Conservation (phyloP, 805 yeast species). For the Metschnikowia kofuensis region DNA sequence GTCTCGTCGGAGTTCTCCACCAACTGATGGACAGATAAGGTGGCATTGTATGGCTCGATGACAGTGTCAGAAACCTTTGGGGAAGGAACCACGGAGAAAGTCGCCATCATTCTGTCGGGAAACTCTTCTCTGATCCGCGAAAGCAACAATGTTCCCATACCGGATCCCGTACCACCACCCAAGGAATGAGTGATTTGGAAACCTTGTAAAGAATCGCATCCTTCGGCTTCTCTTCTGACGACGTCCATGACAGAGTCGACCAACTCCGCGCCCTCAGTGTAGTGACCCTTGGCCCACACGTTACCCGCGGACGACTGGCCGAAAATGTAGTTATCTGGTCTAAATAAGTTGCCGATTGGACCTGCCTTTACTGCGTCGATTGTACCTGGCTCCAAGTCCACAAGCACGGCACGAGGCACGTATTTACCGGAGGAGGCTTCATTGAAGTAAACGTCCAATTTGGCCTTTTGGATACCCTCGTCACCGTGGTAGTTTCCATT, state of each 20-base stretch:
- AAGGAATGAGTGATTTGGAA: constrained; percentile 71
- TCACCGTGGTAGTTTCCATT: constrained; percentile 64
- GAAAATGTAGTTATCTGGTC: constrained; percentile 87
- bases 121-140: constrained; percentile 87
- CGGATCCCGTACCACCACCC: constrained; percentile 92
- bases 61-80: constrained; percentile 91
- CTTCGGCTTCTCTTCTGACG: constrained; percentile 90
- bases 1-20: constrained; percentile 91
- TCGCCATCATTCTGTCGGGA: constrained; percentile 95
- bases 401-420: constrained; percentile 90
- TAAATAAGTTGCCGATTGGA: constrained; percentile 77
- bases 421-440: constrained; percentile 86
- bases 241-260: constrained; percentile 88
- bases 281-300: constrained; percentile 97
- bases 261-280: constrained; percentile 94
- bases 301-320: constrained; percentile 94
- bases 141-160: constrained; percentile 88
- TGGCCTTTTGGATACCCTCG: constrained; percentile 45
- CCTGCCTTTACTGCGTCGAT: constrained; percentile 82
- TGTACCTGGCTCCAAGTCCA: constrained; percentile 93
- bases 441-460: constrained; percentile 80
- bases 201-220: constrained; percentile 89
- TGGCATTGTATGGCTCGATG: constrained; percentile 93
- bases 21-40: constrained; percentile 85
- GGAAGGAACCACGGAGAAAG: constrained; percentile 90